Percentiles rank a stretch among this genome's conserved stretches.
These are phyloP conservation scores for Colletotrichum musicola DNA, from an alignment of 2,329 filamentous ascomycete species.

Conservation along the genomic window DNA sequence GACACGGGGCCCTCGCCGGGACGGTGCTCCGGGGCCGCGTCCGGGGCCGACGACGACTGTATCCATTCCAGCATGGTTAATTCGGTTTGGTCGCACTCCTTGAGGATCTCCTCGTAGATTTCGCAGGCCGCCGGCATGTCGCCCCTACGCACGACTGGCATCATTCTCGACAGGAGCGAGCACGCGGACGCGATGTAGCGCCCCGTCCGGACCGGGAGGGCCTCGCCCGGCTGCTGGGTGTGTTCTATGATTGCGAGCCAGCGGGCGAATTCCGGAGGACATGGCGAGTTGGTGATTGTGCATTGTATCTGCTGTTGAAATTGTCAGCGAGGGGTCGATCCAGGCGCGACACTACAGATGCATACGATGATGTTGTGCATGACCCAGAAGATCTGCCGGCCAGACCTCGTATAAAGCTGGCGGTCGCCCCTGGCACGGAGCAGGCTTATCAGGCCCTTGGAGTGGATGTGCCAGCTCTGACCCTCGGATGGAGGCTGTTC, in stretches of 20 bases:
- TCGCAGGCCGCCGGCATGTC: conserved; percentile 13
- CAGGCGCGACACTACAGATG: neutral
- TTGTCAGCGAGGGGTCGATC: too few relatives aligned
- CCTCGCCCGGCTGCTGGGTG: conserved; percentile 29
- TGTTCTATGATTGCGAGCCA: conserved; percentile 50
- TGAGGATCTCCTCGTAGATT: conserved; percentile 37
- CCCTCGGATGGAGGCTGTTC: neutral
- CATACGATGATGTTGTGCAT: conserved; percentile 54
- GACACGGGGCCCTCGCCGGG: conserved; percentile 34
- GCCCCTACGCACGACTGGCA: conserved; percentile 15
- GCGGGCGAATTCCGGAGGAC: conserved; percentile 51
- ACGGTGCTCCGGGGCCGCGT: conserved; percentile 42
- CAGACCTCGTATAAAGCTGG: conserved; percentile 42
- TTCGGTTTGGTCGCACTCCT: conserved; percentile 44
- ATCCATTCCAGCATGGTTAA: conserved; percentile 46
- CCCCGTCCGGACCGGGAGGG: neutral
- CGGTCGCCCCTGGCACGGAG: conserved; percentile 50
- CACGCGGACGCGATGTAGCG: conserved; percentile 28
- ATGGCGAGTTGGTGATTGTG: conserved; percentile 47
- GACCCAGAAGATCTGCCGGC: conserved; percentile 53
- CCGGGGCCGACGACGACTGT: conserved; percentile 30
- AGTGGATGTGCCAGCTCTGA: conserved; percentile 52
- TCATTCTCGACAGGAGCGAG: conserved; percentile 21
- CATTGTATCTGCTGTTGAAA: conserved; percentile 52
- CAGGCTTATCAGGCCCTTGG: conserved; percentile 51